Evolutionary conservation across 2,329 filamentous ascomycete species (phyloP), one percentile per base, ranked within the genome.

Genomic region (Aquanectria penicillioides): DNA sequence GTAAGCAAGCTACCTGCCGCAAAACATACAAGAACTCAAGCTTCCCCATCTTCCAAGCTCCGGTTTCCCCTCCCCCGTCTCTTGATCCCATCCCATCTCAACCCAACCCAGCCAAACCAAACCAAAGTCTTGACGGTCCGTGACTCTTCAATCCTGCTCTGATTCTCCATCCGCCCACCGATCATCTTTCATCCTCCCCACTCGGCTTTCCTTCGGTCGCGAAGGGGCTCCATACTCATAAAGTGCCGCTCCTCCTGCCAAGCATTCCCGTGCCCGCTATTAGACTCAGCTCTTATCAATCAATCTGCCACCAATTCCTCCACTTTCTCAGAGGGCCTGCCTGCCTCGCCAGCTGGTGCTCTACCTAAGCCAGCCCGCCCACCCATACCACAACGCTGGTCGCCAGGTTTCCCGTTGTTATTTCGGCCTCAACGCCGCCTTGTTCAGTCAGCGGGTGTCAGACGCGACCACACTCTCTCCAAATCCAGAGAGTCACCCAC

Each of bases 241-340:
- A 23, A 38, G 23, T 38, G 33, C 20, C 44, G 44, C 38, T 37
- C 52, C 44, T 57, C n/a, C 28, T 46, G 41, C 41, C 41, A 41
- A 41, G 47, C 20, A 29, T 41, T 44, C 43, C 55, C 33, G 54
- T 56, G 41, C 38, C 25, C 40, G 28, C 52, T 38, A n/a, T 36
- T 52, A 48, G 34, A 46, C 43, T 40, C 37, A 52, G 33, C 28
- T 48, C 55, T 58, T 58, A 58, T 58, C 55, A 58, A 58, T 58
- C 55, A 58, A 58, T 58, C 55, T 52, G 41, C 40, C 34, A 26
- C 41, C 47, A 41, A 29, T 18, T 48, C 40, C 34, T 52, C 40
- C 26, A 44, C 38, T 17, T 46, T 17, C 20, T 37, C 34, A 17
- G 51, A 46, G n/a, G 26, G 40, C 40, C 47, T 51, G 33, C 33